A percentile compares a stretch with the other conserved stretches of the same genome.
Conservation (phyloP, 768 basidiomycete genomes). For the Tricholoma hemisulphureum region DNA sequence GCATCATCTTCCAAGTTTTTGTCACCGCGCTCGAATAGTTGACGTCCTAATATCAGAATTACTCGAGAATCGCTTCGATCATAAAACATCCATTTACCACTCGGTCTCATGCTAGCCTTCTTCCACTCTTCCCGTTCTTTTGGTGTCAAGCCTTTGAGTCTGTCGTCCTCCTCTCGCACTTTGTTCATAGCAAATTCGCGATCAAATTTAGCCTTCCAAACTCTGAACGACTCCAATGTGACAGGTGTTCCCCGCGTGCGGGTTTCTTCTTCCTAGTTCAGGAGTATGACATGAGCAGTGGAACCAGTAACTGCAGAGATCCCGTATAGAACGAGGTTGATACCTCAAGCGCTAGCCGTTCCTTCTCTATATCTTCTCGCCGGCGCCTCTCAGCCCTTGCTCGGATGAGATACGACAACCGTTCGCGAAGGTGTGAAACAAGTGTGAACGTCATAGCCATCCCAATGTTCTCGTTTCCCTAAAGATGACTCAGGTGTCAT, state of each 20-base stretch:
- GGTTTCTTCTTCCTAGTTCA: conserved; percentile 75
- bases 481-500: conserved; percentile 8
- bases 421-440: conserved; percentile 80
- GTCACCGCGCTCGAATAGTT: conserved; percentile 82
- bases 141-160: conserved; percentile 60
- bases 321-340: neutral
- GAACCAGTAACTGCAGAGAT: neutral
- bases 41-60: conserved; percentile 61
- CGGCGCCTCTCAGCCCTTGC: conserved; percentile 53
- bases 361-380: conserved; percentile 69
- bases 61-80: neutral
- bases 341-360: conserved; percentile 76
- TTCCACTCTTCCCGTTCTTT: conserved; percentile 88
- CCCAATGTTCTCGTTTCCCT: conserved; percentile 85
- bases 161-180: conserved; percentile 73
- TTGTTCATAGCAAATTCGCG: conserved; percentile 59
- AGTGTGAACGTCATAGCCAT: conserved; percentile 99
- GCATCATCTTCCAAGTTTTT: conserved; percentile 76
- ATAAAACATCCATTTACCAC: conserved; percentile 52
- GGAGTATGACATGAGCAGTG: conserved; percentile 6
- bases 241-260: conserved; percentile 91
- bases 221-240: conserved; percentile 74
- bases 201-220: conserved; percentile 83
- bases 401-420: conserved; percentile 62
- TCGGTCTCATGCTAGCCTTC: conserved; percentile 55